phyloP scores from a whole-genome alignment of 2,329 filamentous ascomycete genomes.

The Colletotrichum costaricense region DNA sequence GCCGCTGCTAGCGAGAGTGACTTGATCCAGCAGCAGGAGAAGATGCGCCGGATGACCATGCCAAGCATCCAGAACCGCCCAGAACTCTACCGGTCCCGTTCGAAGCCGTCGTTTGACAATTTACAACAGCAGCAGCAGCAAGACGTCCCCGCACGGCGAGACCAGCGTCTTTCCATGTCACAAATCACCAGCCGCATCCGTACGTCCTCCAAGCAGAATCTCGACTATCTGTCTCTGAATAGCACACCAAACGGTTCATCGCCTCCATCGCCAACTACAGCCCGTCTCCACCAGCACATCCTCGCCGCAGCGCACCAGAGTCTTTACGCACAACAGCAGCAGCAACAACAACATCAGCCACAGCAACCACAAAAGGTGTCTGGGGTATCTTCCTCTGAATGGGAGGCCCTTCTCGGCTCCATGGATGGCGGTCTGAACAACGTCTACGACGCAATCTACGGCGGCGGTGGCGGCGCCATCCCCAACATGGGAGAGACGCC shows the following conservation, averaged over 20 bases:
- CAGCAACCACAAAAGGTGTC: conserved; percentile 48
- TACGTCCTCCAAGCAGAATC: conserved; percentile 54
- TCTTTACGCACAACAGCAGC: conserved; percentile 48
- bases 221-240: conserved; percentile 70
- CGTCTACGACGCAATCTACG: conserved; percentile 87
- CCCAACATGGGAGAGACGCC: conserved; percentile 58
- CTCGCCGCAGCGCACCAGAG: conserved; percentile 40
- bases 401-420: conserved; percentile 84
- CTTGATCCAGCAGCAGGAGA: conserved; percentile 66
- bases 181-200: conserved; percentile 52
- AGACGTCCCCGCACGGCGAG: conserved; percentile 55
- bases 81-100: conserved; percentile 53
- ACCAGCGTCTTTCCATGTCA: conserved; percentile 61
- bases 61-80: conserved; percentile 50
- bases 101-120: conserved; percentile 62
- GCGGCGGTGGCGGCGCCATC: conserved; percentile 61
- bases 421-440: conserved; percentile 85
- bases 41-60: conserved; percentile 67
- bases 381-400: conserved; percentile 74
- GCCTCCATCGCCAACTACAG: conserved; percentile 60
- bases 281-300: conserved; percentile 50
- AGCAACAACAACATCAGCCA: conserved; percentile 24
- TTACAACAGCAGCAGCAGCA: conserved; percentile 41
- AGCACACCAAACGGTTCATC: conserved; percentile 59
- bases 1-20: conserved; percentile 65